Evolutionary conservation across 2,329 filamentous ascomycete species (phyloP).

Genomic region (Colletotrichum tofieldiae): DNA sequence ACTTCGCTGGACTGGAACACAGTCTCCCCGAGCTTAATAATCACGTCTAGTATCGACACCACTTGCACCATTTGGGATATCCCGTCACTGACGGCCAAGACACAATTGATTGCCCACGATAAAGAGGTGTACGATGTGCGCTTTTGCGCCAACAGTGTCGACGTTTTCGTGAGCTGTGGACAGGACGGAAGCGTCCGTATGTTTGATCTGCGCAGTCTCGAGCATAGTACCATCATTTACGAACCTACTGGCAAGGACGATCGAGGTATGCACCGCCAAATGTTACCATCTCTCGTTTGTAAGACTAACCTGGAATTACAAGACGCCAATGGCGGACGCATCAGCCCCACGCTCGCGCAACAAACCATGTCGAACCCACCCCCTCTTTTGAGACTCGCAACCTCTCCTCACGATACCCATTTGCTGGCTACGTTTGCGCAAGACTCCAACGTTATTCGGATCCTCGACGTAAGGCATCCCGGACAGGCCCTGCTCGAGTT

Average conservation of each 20-base stretch:
- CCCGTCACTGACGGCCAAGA: constrained; percentile 96
- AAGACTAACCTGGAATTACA: constrained; percentile 43
- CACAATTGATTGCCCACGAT: constrained; percentile 97
- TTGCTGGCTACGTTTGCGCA: constrained; percentile 97
- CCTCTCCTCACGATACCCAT: constrained; percentile 95
- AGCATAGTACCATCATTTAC: constrained; percentile 99
- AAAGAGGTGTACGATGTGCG: constrained; percentile 99
- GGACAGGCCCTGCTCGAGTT: constrained; percentile 95
- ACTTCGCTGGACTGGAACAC: constrained; percentile 99
- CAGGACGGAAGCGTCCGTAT: constrained; percentile 98
- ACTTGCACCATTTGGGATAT: constrained; percentile 99
- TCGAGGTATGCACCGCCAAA: constrained; percentile 65
- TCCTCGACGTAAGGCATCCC: constrained; percentile 95
- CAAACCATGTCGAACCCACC: constrained; percentile 85
- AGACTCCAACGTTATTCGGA: constrained; percentile 92
- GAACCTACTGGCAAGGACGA: constrained; percentile 93
- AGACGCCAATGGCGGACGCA: constrained; percentile 72
- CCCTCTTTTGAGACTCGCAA: constrained; percentile 84
- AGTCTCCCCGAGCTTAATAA: constrained; percentile 95
- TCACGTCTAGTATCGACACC: constrained; percentile 98
- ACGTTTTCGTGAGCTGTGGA: constrained; percentile 98
- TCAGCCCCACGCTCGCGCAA: constrained; percentile 82
- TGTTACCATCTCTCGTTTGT: background rate
- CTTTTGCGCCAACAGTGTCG: constrained; percentile 98
- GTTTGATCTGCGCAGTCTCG: constrained; percentile 96